Conservation (phyloP, 2,329 filamentous ascomycete species). For the Thelonectria rubi region DNA sequence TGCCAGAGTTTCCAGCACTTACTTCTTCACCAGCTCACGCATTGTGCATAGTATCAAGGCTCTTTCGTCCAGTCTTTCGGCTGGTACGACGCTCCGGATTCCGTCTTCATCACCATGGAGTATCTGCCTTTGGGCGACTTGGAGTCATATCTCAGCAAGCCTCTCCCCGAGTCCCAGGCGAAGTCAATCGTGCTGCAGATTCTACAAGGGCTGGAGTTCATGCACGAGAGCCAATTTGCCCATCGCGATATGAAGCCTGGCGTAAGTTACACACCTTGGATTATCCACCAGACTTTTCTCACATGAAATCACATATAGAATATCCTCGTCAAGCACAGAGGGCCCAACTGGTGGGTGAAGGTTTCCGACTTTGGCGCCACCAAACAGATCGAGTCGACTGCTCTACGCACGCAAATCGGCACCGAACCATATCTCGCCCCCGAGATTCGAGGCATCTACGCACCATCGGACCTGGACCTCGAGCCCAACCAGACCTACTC, state of each 20-base stretch:
- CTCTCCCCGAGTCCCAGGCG: neutral
- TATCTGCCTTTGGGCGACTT: conserved; percentile 3
- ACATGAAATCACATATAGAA: conserved; percentile 4
- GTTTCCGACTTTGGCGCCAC: conserved; percentile 14
- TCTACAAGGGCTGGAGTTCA: neutral
- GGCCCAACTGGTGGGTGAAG: conserved; percentile 20
- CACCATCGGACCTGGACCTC: neutral
- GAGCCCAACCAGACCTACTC: neutral
- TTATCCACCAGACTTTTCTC: neutral
- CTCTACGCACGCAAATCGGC: neutral
- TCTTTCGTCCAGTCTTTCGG: conserved; percentile 1
- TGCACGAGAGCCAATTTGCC: conserved; percentile 2
- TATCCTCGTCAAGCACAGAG: conserved; percentile 9
- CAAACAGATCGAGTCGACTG: conserved; percentile 1
- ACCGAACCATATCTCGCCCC: conserved; percentile 9
- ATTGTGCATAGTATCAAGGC: neutral
- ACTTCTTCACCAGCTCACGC: too few relatives aligned
- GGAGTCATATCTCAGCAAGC: neutral
- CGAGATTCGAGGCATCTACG: neutral
- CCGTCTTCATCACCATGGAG: conserved; percentile 5
- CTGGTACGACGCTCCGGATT: neutral
- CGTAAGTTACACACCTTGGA: neutral
- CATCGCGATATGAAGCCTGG: conserved; percentile 6
- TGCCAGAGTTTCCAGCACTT: neutral
- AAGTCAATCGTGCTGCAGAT: neutral